phyloP scores from a whole-genome alignment of 192 early-diverging fungal species.

The Backusella circina region DNA sequence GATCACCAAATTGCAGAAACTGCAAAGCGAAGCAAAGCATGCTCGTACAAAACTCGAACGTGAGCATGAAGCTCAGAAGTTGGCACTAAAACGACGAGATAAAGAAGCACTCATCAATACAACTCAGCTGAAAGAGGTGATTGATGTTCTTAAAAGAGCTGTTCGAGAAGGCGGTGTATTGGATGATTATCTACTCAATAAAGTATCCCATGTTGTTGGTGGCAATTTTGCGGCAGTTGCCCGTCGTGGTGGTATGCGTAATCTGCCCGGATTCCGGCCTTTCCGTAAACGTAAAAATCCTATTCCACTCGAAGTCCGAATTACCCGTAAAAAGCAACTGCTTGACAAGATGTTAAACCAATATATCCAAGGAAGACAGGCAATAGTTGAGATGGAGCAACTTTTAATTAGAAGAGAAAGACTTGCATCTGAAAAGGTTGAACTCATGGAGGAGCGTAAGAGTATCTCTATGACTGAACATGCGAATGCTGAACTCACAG shows the following conservation, averaged over 20 bases:
- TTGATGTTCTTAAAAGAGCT: conserved; percentile 47
- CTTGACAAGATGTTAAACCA: conserved; percentile 52
- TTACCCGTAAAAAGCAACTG: conserved; percentile 50
- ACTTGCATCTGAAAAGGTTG: conserved; percentile 46
- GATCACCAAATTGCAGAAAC: conserved; percentile 54
- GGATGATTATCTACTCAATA: conserved; percentile 26
- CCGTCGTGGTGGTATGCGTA: conserved; percentile 17
- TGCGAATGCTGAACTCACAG: conserved; percentile 24
- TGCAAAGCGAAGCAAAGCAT: conserved; percentile 47
- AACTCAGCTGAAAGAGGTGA: conserved; percentile 46
- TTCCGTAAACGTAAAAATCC: conserved; percentile 18
- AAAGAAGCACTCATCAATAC: conserved; percentile 46
- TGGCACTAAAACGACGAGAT: conserved; percentile 55
- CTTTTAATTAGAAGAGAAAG: conserved; percentile 42
- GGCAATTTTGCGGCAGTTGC: conserved; percentile 34
- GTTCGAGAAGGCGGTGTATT: conserved; percentile 34
- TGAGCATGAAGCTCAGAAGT: conserved; percentile 51
- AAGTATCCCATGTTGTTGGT: conserved; percentile 32
- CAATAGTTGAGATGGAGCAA: conserved; percentile 51
- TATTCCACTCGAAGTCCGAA: conserved; percentile 30
- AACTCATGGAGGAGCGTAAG: conserved; percentile 49
- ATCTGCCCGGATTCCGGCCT: neutral
- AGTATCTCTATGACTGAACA: conserved; percentile 43
- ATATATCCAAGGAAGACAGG: conserved; percentile 51
- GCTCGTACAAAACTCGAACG: conserved; percentile 51